Base-by-base conservation (phyloP, 129 eudicot genomes). In the Helianthus tuberosus region DNA sequence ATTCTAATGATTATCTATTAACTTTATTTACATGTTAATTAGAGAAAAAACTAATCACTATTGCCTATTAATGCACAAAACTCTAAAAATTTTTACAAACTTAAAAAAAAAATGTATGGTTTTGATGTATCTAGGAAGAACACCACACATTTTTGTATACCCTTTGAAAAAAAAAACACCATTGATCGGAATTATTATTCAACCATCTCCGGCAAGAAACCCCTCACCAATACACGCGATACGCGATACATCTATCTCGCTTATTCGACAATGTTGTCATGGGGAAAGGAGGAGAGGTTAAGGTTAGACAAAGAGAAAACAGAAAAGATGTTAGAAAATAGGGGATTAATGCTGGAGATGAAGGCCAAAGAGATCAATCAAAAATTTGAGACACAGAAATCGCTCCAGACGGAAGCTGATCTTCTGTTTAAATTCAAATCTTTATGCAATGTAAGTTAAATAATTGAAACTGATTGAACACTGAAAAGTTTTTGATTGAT, bases 241-340 rank as follows among this genome's bases (percentile, higher is more conserved):
- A 5, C 23, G 43, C 43, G 10, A 53, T 53, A 53, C 10, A 54
- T 54, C 27, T 7, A 17, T 15, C 10, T 55, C 10, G 35, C 64
- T 54, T 17, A 1, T 11, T 17, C 6, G 1, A 75, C 0, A 38
- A 75, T 75, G 79, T 64, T 65, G 79, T 52, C 15, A 62, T 75
- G 79, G 72, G 79, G 79, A 16, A 65, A 64, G 65, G 79, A 75
- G 57, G 79, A 64, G 60, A 76, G 74, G 49, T 67, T 76, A 25
- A 66, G 48, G 60, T 66, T 39, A 66, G 80, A 66, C 67, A 8
- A 54, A 12, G 60, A 76, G 36, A 76, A 54, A 60, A 75, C 67
- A 0, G 25, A 54, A 2, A 54, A 27, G 50, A 76, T 66, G 58
- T 13, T 76, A 4, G 74, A 76, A 55, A 72, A 76, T 12, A 43